A percentile compares a stretch with the other conserved stretches of the same genome.
These are phyloP conservation scores for Limnanthes douglasii DNA, from an alignment of 345 rosid genomes.

Conservation along the genomic window DNA sequence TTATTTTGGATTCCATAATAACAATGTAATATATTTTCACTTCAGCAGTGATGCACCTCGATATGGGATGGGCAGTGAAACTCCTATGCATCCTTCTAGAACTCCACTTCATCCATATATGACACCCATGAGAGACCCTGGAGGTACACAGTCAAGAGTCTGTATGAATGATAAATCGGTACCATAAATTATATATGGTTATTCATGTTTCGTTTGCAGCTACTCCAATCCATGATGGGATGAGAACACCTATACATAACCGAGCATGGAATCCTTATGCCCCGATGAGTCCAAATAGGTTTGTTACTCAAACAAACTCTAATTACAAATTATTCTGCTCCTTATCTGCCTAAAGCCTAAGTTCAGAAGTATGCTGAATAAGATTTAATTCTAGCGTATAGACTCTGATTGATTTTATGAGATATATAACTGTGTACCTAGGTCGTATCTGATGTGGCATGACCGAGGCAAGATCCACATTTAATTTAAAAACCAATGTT, in stretches of 20 bases:
- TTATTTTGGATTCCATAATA: not conserved
- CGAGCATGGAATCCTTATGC: slow-evolving; percentile 96
- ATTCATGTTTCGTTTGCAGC: slow-evolving; percentile 26
- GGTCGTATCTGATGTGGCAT: too few relatives aligned
- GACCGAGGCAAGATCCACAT: too few relatives aligned
- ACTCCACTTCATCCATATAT: slow-evolving; percentile 88
- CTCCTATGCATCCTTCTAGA: slow-evolving; percentile 95
- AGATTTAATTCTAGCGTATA: too few relatives aligned
- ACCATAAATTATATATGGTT: too few relatives aligned
- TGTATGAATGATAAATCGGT: too few relatives aligned
- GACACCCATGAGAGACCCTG: slow-evolving; percentile 94
- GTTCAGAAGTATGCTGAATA: too few relatives aligned
- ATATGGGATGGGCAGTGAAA: slow-evolving; percentile 91
- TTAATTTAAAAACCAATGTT: too few relatives aligned
- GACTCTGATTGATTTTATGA: too few relatives aligned
- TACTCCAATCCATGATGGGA: slow-evolving; percentile 96
- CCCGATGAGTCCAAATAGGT: slow-evolving; percentile 98
- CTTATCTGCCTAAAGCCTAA: too few relatives aligned
- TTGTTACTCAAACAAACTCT: slow-evolving; percentile 3
- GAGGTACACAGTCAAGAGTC: too few relatives aligned
- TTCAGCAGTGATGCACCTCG: slow-evolving; percentile 52
- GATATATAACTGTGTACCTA: too few relatives aligned
- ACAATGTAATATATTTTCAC: slow-evolving; percentile 4
- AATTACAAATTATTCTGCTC: slow-evolving; percentile 1
- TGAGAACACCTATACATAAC: slow-evolving; percentile 95